Base-by-base conservation (phyloP, 176 grass and related monocot species). In the Puya raimondii region DNA sequence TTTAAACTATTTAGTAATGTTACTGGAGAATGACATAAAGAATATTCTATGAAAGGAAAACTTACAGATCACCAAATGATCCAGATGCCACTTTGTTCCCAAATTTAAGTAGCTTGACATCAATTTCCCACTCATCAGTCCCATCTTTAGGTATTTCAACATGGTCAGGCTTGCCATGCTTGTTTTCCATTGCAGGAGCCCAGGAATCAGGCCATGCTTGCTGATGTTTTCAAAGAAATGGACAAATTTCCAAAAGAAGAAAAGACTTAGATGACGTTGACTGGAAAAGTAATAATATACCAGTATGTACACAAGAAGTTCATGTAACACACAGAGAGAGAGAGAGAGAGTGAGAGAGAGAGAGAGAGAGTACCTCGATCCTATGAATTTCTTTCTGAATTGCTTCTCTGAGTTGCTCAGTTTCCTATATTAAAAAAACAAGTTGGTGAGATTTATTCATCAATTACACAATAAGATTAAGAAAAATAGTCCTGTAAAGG, bases 21-120 rank as follows among this genome's bases (percentile, higher is more conserved):
- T 25, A 27, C 18, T 1, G 8, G 12, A 68, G 17, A 59, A 9
- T 64, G 1, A 63, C 10, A 74, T 18, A 22, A 48, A 50, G 47
- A 51, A 49, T 64, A 72, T 80, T 66, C 79, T 21, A 53, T 51
- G 23, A 63, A 76, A 76, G 49, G 65, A 26, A 79, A 63, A 85
- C 89, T 90, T 75, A 93, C 94, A 99, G 86, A 71, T 99, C 84
- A 53, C 94, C 89, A 88, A 92, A 90, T 67, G 89, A 93, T 54
- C 94, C 94, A 1, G 94, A 99, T 79, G 94, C 94, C 64, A 99
- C 82, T 90, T 93, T 99, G 75, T 87, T 86, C 71, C 86, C 94
- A 66, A 84, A 83, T 12, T 86, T 88, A 29, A 99, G 83, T 47
- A 88, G 81, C 64, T 83, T 85, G 49, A 85, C 70, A 81, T 99